Base-by-base conservation (phyloP, 257 asterid genomes). In the Nicotiana otophora region DNA sequence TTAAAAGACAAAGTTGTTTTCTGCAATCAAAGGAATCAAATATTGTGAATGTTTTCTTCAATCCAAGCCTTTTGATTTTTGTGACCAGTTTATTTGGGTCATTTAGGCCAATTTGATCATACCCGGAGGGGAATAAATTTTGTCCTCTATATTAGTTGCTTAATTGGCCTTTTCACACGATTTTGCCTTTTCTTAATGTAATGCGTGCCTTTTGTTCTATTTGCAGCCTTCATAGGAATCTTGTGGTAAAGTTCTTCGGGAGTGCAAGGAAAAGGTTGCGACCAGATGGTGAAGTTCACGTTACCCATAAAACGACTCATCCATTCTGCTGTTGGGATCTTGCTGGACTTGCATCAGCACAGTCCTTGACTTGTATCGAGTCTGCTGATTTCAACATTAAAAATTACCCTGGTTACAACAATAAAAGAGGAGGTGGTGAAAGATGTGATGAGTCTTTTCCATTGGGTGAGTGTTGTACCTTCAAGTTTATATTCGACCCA, bases 401-500 rank as follows among this genome's bases (percentile, higher is more conserved):
- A 53, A 90, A 89, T 81, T 91, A 86, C 84, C 91, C 92, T 3
- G 91, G 93, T 65, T 92, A 91, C 86, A 63, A 36, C 20, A 87
- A 91, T 63, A 92, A 92, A 83, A 86, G 91, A 85, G 97, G 97
- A 20, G 85, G 83, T 7, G 87, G 93, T 30, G 12, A 82, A n/a
- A 83, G 86, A 48, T 76, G 89, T 5, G 92, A 92, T 19, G 83
- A 88, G 57, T 83, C 92, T 4, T 92, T 92, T 67, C 86, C 64
- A 10, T 65, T 92, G 46, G 88, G 93, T 0, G 77, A 89, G 57
- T 89, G 90, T 84, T 30, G 83, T 33, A 92, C 94, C 51, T 92
- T 89, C 84, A 89, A 77, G 84, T 92, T 89, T 75, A 84, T 16
- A 69, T 36, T 83, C 77, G 7, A 39, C 16, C 83, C 84, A 2